These are phyloP conservation scores for Endocalyx cinctus DNA, from an alignment of 2,329 filamentous ascomycete genomes.

Conservation along the genomic window DNA sequence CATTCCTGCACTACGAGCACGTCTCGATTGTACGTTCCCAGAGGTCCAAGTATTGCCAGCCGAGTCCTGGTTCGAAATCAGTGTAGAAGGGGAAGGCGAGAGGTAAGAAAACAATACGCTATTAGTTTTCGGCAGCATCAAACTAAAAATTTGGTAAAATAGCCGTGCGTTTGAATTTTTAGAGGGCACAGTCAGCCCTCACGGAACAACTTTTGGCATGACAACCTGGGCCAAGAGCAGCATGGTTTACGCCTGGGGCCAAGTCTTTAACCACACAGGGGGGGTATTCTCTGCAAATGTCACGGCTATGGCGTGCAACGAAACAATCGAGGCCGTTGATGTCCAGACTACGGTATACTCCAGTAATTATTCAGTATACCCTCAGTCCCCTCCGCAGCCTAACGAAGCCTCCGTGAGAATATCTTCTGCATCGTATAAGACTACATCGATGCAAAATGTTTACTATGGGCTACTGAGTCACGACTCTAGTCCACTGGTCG, in stretches of 20 bases:
- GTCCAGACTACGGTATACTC: not conserved
- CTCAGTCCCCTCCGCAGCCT: not conserved
- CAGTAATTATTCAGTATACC: not conserved
- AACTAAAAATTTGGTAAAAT: not conserved
- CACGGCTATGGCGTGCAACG: not conserved
- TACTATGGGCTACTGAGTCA: not conserved
- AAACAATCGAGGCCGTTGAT: not conserved
- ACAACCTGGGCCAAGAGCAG: not conserved
- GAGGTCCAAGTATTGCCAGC: not conserved
- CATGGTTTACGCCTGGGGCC: not conserved
- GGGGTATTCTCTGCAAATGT: not conserved
- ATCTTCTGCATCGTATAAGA: not conserved
- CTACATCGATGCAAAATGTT: not conserved
- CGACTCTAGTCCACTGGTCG: not conserved
- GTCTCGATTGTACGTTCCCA: not conserved
- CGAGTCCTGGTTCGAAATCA: not conserved
- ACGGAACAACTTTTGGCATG: not conserved
- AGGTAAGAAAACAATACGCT: not conserved
- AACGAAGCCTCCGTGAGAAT: not conserved
- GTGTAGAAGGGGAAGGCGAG: not conserved
- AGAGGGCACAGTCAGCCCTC: not conserved
- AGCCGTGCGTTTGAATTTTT: not conserved
- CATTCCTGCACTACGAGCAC: not conserved
- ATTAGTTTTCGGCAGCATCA: not conserved
- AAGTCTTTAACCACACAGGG: not conserved